Conservation (phyloP, 768 basidiomycete species). For the Kwoniella botswanensis region DNA sequence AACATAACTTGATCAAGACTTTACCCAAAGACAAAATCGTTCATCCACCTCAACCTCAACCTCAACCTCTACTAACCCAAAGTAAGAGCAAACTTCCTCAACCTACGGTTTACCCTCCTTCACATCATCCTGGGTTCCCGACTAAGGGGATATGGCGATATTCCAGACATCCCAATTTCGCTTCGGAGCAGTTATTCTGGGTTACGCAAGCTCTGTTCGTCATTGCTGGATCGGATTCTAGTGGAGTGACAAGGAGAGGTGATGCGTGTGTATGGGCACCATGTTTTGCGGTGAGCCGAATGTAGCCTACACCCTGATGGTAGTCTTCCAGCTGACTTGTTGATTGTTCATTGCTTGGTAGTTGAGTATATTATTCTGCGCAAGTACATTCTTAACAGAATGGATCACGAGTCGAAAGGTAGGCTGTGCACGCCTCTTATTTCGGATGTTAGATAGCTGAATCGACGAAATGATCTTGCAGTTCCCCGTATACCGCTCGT, state of each 20-base stretch:
- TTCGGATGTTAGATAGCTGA: background rate
- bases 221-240: conserved; percentile 40
- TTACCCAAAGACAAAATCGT: conserved; percentile 14
- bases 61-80: conserved; percentile 43
- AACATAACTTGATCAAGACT: conserved; percentile 65
- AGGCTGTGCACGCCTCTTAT: conserved; percentile 11
- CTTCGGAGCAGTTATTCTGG: conserved; percentile 84
- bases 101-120: conserved; percentile 35
- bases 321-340: background rate
- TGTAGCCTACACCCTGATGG: background rate
- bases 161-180: conserved; percentile 89
- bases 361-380: conserved; percentile 73
- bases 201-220: conserved; percentile 53
- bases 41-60: conserved; percentile 2
- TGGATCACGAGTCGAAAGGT: conserved; percentile 72
- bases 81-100: conserved; percentile 50
- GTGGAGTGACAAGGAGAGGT: conserved; percentile 42
- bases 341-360: conserved; percentile 14
- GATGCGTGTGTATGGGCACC: conserved; percentile 44
- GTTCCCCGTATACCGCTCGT: conserved; percentile 66
- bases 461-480: background rate
- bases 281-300: conserved; percentile 48
- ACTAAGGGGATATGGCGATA: conserved; percentile 85
- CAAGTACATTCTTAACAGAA: conserved; percentile 81
- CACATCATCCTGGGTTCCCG: conserved; percentile 73